Percentiles rank a stretch among this genome's conserved stretches.
phyloP scores from a whole-genome alignment of 2,329 filamentous ascomycete genomes.

The Leptographium radiaticola region DNA sequence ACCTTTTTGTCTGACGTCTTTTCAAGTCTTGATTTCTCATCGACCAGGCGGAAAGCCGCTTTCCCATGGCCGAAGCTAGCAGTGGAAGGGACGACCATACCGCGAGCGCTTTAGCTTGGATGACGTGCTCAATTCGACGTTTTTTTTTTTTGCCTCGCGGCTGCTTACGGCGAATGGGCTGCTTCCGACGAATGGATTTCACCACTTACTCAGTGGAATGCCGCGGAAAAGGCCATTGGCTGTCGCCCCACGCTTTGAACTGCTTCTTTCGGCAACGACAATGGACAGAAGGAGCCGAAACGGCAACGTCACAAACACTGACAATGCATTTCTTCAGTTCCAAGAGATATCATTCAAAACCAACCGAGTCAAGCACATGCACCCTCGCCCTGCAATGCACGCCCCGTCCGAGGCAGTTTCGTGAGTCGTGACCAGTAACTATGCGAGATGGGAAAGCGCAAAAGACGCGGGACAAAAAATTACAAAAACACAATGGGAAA shows the following conservation, averaged over 20 bases:
- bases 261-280: background rate
- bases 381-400: background rate
- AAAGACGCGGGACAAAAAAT: background rate
- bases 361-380: background rate
- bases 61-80: background rate
- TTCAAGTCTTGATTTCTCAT: background rate
- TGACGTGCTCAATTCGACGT: slow-evolving; percentile 12
- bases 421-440: slow-evolving; percentile 2
- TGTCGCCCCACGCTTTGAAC: background rate
- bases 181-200: too few species aligned
- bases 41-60: background rate
- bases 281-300: too few species aligned
- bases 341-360: background rate
- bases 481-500: background rate
- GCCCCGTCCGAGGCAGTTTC: background rate
- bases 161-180: too few species aligned
- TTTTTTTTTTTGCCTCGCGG: background rate
- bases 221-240: background rate
- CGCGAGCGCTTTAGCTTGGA: slow-evolving; percentile 10
- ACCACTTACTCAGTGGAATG: too few species aligned
- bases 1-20: background rate
- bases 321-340: background rate
- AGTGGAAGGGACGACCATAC: background rate
- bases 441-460: slow-evolving; percentile 1
- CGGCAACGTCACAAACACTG: too few species aligned